Evolutionary conservation across 2,329 filamentous ascomycete genomes (phyloP).

Genomic region (Fusarium continuum): DNA sequence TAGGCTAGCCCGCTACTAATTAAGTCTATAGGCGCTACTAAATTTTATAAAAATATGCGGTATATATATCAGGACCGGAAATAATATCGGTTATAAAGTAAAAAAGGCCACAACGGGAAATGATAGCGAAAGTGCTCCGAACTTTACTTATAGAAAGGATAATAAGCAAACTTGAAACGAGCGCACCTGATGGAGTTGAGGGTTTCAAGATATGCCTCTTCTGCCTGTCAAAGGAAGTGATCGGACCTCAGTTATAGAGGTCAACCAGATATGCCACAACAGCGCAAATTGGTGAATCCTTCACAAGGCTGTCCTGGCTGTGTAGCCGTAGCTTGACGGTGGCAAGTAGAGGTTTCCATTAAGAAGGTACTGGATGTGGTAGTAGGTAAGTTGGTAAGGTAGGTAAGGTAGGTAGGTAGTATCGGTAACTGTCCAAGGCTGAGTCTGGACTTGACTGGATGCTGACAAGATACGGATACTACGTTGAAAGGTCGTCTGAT

Average conservation of each 20-base stretch:
- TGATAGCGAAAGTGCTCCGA: slow-evolving; percentile 6
- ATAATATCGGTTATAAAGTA: background rate
- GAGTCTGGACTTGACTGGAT: background rate
- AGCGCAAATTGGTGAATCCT: background rate
- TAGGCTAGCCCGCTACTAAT: too few species aligned
- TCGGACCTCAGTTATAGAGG: slow-evolving; percentile 5
- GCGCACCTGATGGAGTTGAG: slow-evolving; percentile 15
- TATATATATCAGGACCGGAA: background rate
- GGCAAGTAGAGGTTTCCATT: background rate
- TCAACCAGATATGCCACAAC: background rate
- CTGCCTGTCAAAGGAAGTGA: slow-evolving; percentile 25
- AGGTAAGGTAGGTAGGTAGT: too few species aligned
- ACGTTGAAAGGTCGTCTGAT: too few species aligned
- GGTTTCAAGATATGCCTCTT: slow-evolving; percentile 38
- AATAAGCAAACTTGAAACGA: slow-evolving; percentile 26
- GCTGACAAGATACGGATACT: background rate
- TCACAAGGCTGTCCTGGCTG: slow-evolving; percentile 2
- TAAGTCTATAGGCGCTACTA: background rate
- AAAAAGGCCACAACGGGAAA: slow-evolving; percentile 1
- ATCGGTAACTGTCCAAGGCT: slow-evolving; percentile 4
- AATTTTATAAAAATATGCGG: too few species aligned
- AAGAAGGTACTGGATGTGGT: too few species aligned
- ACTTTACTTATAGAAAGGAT: background rate
- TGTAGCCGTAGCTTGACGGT: slow-evolving; percentile 2
- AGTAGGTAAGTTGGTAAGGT: too few species aligned